These are phyloP conservation scores for Eucalyptus erythrocorys DNA, from an alignment of 345 rosid genomes.

Conservation along the genomic window DNA sequence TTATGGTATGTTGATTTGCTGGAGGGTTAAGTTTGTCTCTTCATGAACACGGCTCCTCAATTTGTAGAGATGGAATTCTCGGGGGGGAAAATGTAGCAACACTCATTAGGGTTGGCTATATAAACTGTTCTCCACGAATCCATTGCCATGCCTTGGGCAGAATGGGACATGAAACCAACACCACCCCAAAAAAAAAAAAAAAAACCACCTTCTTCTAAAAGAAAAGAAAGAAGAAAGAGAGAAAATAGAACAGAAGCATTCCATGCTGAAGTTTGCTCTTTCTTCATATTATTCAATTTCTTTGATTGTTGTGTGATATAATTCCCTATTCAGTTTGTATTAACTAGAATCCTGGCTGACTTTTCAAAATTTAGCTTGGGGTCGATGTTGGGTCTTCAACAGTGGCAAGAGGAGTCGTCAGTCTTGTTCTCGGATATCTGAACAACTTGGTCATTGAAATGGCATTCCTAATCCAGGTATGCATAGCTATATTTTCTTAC, in stretches of 20 bases:
- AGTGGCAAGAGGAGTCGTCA: constrained; percentile 76
- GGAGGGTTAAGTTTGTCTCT: background rate
- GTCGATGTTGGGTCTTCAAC: constrained; percentile 90
- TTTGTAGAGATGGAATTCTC: background rate
- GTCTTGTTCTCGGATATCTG: constrained; percentile 75
- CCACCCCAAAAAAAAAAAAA: too few relatives aligned
- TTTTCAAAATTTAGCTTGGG: constrained; percentile 35
- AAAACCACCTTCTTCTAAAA: background rate
- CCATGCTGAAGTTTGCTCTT: background rate
- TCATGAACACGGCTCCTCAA: background rate
- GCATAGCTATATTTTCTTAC: background rate
- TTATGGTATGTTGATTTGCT: background rate
- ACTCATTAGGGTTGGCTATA: background rate
- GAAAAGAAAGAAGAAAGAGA: background rate
- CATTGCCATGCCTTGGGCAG: background rate
- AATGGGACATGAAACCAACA: background rate
- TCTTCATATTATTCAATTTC: background rate
- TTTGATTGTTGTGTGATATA: background rate
- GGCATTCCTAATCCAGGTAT: constrained; percentile 91
- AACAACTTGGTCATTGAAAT: constrained; percentile 78
- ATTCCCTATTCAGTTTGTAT: background rate
- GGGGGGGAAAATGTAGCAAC: background rate
- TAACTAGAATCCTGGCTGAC: background rate
- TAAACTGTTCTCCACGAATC: background rate
- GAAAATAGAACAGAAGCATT: background rate